phyloP scores from a whole-genome alignment of 371 early-diverging fungal species.

The Mortierella sp. region DNA sequence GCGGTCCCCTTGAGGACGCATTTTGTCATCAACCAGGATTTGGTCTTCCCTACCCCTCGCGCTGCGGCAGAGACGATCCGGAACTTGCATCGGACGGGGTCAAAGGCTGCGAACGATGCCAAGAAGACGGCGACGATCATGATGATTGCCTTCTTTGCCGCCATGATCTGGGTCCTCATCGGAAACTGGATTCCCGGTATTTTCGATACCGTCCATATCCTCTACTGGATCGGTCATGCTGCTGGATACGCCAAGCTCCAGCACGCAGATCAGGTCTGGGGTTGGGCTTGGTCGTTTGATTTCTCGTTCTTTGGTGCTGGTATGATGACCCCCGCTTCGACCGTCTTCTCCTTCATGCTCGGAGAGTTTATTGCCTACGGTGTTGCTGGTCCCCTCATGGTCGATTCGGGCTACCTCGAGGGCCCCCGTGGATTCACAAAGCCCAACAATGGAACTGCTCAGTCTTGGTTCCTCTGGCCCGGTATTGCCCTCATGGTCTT shows the following conservation, averaged over 20 bases:
- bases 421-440: conserved; percentile 59
- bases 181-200: conserved; percentile 72
- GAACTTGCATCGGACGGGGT: conserved; percentile 70
- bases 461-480: conserved; percentile 78
- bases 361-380: conserved; percentile 72
- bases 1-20: conserved; percentile 81
- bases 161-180: conserved; percentile 69
- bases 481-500: conserved; percentile 82
- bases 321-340: conserved; percentile 73
- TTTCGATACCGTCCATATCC: conserved; percentile 71
- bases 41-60: conserved; percentile 82
- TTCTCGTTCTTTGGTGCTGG: conserved; percentile 83
- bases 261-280: conserved; percentile 71
- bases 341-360: conserved; percentile 70
- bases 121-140: conserved; percentile 38
- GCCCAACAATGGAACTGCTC: conserved; percentile 59
- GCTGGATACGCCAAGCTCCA: conserved; percentile 62
- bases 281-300: conserved; percentile 69
- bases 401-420: conserved; percentile 60
- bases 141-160: conserved; percentile 62
- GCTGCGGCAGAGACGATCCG: conserved; percentile 79
- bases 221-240: conserved; percentile 71
- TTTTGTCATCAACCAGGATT: conserved; percentile 79
- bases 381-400: conserved; percentile 63
- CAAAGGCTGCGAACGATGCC: conserved; percentile 59